Percentiles rank a stretch among this genome's conserved stretches.
phyloP scores from a whole-genome alignment of 2,329 filamentous ascomycete species.

The Curvularia sp. region DNA sequence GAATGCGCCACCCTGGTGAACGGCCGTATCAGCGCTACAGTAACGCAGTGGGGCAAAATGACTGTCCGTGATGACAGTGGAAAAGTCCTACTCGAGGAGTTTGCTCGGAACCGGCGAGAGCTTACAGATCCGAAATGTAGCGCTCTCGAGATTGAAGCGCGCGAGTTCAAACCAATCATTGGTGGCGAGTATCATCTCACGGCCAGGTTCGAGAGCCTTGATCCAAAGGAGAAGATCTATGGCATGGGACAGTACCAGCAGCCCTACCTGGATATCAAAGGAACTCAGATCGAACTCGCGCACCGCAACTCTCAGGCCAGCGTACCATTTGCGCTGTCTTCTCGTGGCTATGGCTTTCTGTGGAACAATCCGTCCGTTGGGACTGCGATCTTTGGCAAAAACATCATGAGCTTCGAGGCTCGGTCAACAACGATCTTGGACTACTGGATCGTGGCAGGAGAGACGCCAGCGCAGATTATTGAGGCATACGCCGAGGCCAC shows the following conservation, averaged over 20 bases:
- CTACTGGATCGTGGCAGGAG: constrained; percentile 69
- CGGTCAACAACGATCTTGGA: constrained; percentile 65
- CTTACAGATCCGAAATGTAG: constrained; percentile 65
- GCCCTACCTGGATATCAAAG: constrained; percentile 68
- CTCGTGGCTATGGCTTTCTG: constrained; percentile 67
- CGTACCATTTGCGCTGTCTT: constrained; percentile 68
- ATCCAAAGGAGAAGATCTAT: constrained; percentile 66
- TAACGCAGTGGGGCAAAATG: constrained; percentile 60
- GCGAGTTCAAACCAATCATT: constrained; percentile 63
- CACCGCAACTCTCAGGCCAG: constrained; percentile 72
- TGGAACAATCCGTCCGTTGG: constrained; percentile 73
- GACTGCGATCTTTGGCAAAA: constrained; percentile 66
- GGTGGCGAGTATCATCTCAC: constrained; percentile 66
- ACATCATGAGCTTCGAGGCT: constrained; percentile 68
- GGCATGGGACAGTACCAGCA: constrained; percentile 76
- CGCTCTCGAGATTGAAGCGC: constrained; percentile 63
- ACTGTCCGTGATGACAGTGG: constrained; percentile 55
- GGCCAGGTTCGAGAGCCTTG: constrained; percentile 64
- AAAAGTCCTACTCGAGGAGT: constrained; percentile 61
- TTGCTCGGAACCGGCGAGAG: constrained; percentile 60
- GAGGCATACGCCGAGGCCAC: constrained; percentile 64
- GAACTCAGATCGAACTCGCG: constrained; percentile 67
- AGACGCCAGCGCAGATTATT: constrained; percentile 63
- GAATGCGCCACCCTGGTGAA: constrained; percentile 55
- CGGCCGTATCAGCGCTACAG: constrained; percentile 58